Base-by-base conservation (phyloP, 1,139 yeast species). In the Torulaspora pretoriensis region DNA sequence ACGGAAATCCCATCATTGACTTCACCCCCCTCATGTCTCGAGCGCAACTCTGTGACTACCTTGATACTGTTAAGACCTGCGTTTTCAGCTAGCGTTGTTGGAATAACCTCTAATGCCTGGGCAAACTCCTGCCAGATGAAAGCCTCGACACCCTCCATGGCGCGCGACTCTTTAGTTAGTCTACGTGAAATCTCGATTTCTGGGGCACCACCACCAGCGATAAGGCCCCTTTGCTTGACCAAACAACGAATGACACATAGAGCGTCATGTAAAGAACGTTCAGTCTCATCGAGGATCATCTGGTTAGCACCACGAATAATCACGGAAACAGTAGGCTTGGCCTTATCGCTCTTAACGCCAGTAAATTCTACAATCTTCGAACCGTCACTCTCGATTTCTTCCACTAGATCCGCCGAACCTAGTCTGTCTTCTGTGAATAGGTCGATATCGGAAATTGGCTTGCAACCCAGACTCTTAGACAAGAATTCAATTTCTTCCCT, bases 201-300 rank as follows among this genome's bases (percentile, higher is more conserved):
- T 38, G 98, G 96, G 4, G 98, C 97, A 56, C 98, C 98, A 54
- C 99, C 98, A 59, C 99, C 99, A 10, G 97, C 97, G 69, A 92
- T 88, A 61, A 92, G 74, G 2, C 96, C 97, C 64, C 80, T 85
- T 68, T 89, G 92, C 67, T 92, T 90, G 33, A 94, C 97, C 47
- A 92, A 73, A 72, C 98, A 92, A 66, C 97, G 82, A 47, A 94
- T 78, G 23, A 94, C 99, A 75, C 99, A 92, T 48, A 92, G 76
- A 1, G 98, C 97, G 68, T 92, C 98, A 63, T 92, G 99, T 56
- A 92, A 73, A 4, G 97, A 89, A 68, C 98, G 83, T 67, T 94
- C 99, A 36, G 97, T 81, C 71, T 92, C 98, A 66, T 92, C 98
- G 50, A 92, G 73, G 43, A 92, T 83, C 69, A 89, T 77, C 52